Evolutionary conservation across 768 basidiomycete genomes (phyloP).

Genomic region (Leucosporidium scottii): DNA sequence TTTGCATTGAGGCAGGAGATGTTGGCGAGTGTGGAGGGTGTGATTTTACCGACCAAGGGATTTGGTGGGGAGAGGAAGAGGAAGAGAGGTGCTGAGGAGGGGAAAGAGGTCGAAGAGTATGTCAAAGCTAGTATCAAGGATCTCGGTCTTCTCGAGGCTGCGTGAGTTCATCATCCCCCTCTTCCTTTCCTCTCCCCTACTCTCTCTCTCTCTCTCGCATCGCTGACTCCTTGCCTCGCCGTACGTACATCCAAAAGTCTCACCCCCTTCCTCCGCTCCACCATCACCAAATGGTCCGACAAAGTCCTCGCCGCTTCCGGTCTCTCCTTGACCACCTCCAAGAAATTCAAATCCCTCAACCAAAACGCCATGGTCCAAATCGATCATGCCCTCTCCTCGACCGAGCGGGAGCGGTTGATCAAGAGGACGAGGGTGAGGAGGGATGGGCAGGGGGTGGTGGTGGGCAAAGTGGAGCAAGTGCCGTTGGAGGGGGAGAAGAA

Average conservation of each 20-base stretch:
- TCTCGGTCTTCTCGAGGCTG: constrained; percentile 12
- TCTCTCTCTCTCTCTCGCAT: neutral
- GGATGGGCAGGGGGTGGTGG: constrained; percentile 48
- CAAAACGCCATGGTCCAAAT: constrained; percentile 35
- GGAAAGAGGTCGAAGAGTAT: constrained; percentile 42
- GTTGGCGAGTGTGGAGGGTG: neutral
- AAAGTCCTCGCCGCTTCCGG: constrained; percentile 88
- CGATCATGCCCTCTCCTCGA: constrained; percentile 28
- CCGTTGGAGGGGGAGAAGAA: constrained; percentile 36
- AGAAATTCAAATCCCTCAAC: constrained; percentile 53
- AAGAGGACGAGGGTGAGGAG: constrained; percentile 54
- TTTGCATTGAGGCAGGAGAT: constrained; percentile 31
- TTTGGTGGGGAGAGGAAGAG: neutral
- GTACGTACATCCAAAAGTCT: neutral
- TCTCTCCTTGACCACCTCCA: constrained; percentile 61
- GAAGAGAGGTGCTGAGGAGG: neutral
- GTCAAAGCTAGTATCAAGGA: constrained; percentile 35
- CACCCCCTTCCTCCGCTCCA: constrained; percentile 64
- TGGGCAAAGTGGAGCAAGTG: constrained; percentile 35
- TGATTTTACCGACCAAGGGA: neutral
- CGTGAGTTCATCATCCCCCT: constrained; percentile 10
- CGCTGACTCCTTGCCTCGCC: neutral
- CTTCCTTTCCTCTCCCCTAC: neutral
- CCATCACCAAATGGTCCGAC: constrained; percentile 86
- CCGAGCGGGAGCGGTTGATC: constrained; percentile 46